phyloP scores from a whole-genome alignment of 1,139 yeast genomes.

The Suhomyces guaymorum region DNA sequence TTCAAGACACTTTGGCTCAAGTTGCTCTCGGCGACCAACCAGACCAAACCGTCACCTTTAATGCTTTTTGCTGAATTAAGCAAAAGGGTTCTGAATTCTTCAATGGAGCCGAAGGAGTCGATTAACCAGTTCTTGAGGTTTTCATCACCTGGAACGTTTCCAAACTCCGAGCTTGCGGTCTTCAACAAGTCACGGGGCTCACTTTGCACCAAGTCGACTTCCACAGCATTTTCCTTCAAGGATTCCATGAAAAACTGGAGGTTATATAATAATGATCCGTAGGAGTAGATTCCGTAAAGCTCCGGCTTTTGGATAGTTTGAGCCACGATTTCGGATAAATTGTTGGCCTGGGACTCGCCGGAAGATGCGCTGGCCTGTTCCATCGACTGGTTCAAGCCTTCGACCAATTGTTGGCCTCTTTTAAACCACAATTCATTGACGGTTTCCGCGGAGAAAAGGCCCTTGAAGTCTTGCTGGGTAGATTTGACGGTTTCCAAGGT shows the following conservation, averaged over 20 bases:
- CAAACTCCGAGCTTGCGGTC: slow-evolving; percentile 38
- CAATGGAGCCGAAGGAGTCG: slow-evolving; percentile 64
- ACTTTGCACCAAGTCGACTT: slow-evolving; percentile 20
- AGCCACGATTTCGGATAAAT: slow-evolving; percentile 38
- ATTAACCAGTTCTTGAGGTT: slow-evolving; percentile 46
- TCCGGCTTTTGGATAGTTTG: slow-evolving; percentile 51
- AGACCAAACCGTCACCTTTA: slow-evolving; percentile 74
- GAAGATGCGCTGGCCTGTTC: slow-evolving; percentile 23
- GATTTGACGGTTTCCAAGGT: slow-evolving; percentile 36
- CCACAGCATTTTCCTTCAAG: slow-evolving; percentile 33
- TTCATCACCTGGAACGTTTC: slow-evolving; percentile 42
- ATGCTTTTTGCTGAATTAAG: slow-evolving; percentile 62
- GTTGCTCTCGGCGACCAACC: slow-evolving; percentile 66
- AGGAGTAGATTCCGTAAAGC: slow-evolving; percentile 49
- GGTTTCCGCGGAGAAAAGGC: slow-evolving; percentile 55
- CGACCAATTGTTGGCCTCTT: slow-evolving; percentile 50
- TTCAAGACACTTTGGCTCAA: slow-evolving; percentile 31
- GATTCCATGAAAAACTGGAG: slow-evolving; percentile 60
- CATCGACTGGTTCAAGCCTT: slow-evolving; percentile 45
- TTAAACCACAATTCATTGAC: slow-evolving; percentile 61
- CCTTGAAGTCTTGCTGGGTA: slow-evolving; percentile 45
- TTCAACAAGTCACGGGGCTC: slow-evolving; percentile 37
- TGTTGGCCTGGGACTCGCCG: slow-evolving; percentile 12
- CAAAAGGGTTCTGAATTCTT: slow-evolving; percentile 64
- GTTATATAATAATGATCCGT: slow-evolving; percentile 62